Conservation (phyloP, 495 filamentous ascomycete genomes). For the Penicillium lividum region DNA sequence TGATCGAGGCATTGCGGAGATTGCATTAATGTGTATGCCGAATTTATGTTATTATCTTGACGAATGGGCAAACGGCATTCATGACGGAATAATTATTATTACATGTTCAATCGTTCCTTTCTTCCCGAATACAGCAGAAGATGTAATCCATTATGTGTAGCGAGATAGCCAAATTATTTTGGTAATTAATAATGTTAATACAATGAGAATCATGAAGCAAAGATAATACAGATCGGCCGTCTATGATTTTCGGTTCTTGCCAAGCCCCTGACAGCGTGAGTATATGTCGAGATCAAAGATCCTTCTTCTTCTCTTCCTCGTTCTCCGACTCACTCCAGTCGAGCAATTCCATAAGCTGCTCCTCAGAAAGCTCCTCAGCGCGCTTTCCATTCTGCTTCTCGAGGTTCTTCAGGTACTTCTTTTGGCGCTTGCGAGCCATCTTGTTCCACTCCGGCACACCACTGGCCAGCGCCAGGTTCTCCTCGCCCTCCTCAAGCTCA, state of each 20-base stretch:
- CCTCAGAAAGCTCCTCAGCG: constrained; percentile 48
- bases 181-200: background rate
- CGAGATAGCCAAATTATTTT: background rate
- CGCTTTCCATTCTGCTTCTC: constrained; percentile 50
- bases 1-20: constrained; percentile 72
- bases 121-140: background rate
- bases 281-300: constrained; percentile 2
- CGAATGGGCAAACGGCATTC: background rate
- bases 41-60: background rate
- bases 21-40: constrained; percentile 53
- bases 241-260: background rate
- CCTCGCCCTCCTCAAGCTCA: constrained; percentile 64
- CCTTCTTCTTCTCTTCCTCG: constrained; percentile 35
- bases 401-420: constrained; percentile 55
- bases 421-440: constrained; percentile 62
- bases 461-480: constrained; percentile 41
- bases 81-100: background rate
- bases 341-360: constrained; percentile 67
- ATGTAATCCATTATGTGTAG: background rate
- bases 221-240: background rate
- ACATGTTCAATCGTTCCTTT: background rate
- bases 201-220: background rate
- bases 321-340: constrained; percentile 49
- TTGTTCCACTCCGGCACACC: constrained; percentile 52
- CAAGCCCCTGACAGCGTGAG: background rate